These are phyloP conservation scores for Aspergillus quadricinctus DNA, from an alignment of 2,329 filamentous ascomycete species.

Conservation along the genomic window DNA sequence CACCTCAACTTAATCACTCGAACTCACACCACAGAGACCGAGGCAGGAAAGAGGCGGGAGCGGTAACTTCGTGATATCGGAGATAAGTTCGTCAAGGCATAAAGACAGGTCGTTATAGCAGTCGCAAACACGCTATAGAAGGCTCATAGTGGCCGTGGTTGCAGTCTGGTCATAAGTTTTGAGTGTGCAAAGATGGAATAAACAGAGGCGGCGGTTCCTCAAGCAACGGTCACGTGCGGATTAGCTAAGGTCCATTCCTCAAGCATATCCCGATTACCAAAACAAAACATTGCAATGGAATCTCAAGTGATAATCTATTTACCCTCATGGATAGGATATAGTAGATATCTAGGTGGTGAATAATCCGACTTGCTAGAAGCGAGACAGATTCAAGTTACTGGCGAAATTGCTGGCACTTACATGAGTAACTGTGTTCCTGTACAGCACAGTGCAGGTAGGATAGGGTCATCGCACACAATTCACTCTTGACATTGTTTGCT, in stretches of 20 bases:
- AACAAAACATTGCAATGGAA: neutral
- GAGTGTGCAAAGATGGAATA: slow-evolving; percentile 28
- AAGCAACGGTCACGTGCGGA: slow-evolving; percentile 39
- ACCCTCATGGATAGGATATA: neutral
- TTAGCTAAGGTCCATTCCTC: slow-evolving; percentile 22
- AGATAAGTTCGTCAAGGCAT: slow-evolving; percentile 9
- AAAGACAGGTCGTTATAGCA: slow-evolving; percentile 2
- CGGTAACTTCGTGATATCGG: neutral
- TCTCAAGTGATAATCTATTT: neutral
- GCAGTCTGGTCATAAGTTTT: slow-evolving; percentile 10
- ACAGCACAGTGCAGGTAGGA: neutral
- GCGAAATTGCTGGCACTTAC: neutral
- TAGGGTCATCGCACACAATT: neutral
- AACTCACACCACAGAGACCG: slow-evolving; percentile 9
- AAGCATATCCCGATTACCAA: neutral
- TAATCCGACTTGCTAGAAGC: neutral
- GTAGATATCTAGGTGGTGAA: neutral
- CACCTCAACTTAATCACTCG: slow-evolving; percentile 17
- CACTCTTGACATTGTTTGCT: neutral
- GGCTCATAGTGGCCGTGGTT: slow-evolving; percentile 21
- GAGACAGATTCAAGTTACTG: neutral
- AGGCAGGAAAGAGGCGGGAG: neutral
- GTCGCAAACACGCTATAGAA: slow-evolving; percentile 13
- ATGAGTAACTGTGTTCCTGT: neutral
- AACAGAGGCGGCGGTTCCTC: slow-evolving; percentile 40